phyloP scores from a whole-genome alignment of 1,284 basidiomycete genomes.

The Ustilago tritici region DNA sequence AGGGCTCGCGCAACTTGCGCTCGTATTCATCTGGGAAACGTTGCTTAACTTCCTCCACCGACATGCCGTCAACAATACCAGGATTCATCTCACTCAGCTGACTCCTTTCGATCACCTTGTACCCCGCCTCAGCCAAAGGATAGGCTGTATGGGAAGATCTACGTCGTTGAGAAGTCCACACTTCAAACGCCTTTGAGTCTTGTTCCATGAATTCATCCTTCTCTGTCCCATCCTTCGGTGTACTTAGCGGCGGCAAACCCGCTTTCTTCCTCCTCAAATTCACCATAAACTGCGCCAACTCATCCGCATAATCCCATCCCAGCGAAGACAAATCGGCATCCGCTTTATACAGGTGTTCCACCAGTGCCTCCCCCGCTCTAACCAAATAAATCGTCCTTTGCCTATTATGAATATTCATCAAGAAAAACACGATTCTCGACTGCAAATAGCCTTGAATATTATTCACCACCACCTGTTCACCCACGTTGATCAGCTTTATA shows the following conservation, averaged over 20 bases:
- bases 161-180: slow-evolving; percentile 95
- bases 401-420: slow-evolving; percentile 97
- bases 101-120: slow-evolving; percentile 85
- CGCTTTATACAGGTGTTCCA: slow-evolving; percentile 98
- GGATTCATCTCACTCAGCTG: slow-evolving; percentile 99
- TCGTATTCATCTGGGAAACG: slow-evolving; percentile 95
- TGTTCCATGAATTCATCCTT: slow-evolving; percentile 39
- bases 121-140: slow-evolving; percentile 82
- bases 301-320: slow-evolving; percentile 93
- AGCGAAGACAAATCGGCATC: slow-evolving; percentile 94
- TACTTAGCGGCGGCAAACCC: slow-evolving; percentile 29
- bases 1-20: slow-evolving; percentile 90
- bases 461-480: slow-evolving; percentile 72
- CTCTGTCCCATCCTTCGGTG: neutral
- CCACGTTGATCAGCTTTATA: slow-evolving; percentile 96
- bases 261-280: slow-evolving; percentile 57
- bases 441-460: slow-evolving; percentile 85
- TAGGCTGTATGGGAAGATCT: slow-evolving; percentile 94
- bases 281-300: slow-evolving; percentile 67
- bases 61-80: slow-evolving; percentile 83
- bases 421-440: slow-evolving; percentile 92
- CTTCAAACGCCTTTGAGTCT: slow-evolving; percentile 73
- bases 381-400: slow-evolving; percentile 79
- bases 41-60: slow-evolving; percentile 87
- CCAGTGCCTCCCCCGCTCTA: slow-evolving; percentile 73